A percentile compares a stretch with the other conserved stretches of the same genome.
Conservation (phyloP, 352 stramenopile genomes). For the Halophytophthora polymorphica region DNA sequence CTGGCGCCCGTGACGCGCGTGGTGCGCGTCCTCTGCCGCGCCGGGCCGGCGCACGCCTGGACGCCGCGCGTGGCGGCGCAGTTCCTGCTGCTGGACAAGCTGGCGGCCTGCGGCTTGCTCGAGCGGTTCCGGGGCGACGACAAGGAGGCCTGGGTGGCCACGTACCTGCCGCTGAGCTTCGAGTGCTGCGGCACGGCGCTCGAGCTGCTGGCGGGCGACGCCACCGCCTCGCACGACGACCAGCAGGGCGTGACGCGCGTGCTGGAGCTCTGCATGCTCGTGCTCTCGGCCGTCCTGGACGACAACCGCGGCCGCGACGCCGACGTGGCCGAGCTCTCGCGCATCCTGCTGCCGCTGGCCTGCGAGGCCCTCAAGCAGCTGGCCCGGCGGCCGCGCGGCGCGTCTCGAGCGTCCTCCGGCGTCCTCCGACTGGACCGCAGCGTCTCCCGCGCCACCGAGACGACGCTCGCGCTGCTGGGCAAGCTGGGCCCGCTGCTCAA, state of each 20-base stretch:
- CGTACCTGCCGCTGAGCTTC: slow-evolving; percentile 60
- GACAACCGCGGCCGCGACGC: slow-evolving; percentile 35
- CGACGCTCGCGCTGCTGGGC: slow-evolving; percentile 40
- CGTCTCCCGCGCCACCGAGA: slow-evolving; percentile 16
- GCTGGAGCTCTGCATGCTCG: slow-evolving; percentile 53
- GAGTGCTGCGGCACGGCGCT: slow-evolving; percentile 67
- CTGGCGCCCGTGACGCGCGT: slow-evolving; percentile 36
- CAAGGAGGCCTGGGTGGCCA: slow-evolving; percentile 59
- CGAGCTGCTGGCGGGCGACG: slow-evolving; percentile 34
- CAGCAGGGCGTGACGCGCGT: slow-evolving; percentile 46
- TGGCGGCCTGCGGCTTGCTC: slow-evolving; percentile 40
- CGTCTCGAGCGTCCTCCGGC: not conserved
- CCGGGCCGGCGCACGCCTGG: slow-evolving; percentile 51
- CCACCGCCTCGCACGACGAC: slow-evolving; percentile 9
- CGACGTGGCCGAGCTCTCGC: slow-evolving; percentile 28
- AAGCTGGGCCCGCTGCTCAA: slow-evolving; percentile 41
- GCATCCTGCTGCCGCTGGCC: slow-evolving; percentile 54
- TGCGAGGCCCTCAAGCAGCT: slow-evolving; percentile 54
- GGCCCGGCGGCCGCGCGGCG: slow-evolving; percentile 13
- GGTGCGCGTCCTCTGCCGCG: slow-evolving; percentile 48
- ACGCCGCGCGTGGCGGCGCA: slow-evolving; percentile 35
- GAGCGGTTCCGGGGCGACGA: slow-evolving; percentile 31
- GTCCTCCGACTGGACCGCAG: slow-evolving; percentile 15
- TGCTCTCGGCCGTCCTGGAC: slow-evolving; percentile 55
- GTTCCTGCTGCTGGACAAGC: slow-evolving; percentile 41